A percentile compares a stretch with the other conserved stretches of the same genome.
Conservation (phyloP, 371 early-diverging fungal genomes). For the Mortierella sp. region DNA sequence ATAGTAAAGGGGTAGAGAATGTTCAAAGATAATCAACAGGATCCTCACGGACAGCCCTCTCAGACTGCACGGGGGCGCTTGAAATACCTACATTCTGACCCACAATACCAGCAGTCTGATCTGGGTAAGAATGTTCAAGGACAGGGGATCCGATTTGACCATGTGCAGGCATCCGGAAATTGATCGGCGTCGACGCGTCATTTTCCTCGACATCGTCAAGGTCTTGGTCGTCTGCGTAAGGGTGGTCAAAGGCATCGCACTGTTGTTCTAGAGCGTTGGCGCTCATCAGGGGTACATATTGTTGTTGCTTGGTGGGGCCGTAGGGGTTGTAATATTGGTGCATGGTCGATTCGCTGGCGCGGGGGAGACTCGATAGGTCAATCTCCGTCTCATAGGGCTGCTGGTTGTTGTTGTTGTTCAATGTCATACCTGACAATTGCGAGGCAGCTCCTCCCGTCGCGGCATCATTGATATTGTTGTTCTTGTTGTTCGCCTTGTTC, state of each 20-base stretch:
- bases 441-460: conserved; percentile 15
- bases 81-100: conserved; percentile 10
- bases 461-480: not conserved
- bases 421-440: conserved; percentile 29
- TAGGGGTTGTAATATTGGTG: conserved; percentile 30
- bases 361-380: conserved; percentile 40
- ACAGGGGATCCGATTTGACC: not conserved
- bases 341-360: conserved; percentile 20
- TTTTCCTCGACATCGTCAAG: conserved; percentile 15
- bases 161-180: not conserved
- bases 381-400: conserved; percentile 20
- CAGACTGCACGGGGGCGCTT: not conserved
- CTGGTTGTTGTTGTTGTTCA: not conserved
- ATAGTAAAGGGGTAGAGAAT: not conserved
- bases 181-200: conserved; percentile 6
- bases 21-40: conserved; percentile 3
- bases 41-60: not conserved
- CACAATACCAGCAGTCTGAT: conserved; percentile 1
- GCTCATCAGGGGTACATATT: conserved; percentile 45
- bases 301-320: conserved; percentile 27
- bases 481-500: not conserved
- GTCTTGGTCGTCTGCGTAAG: conserved; percentile 29
- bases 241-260: conserved; percentile 13
- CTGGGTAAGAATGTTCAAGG: not conserved
- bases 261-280: conserved; percentile 49